phyloP scores from a whole-genome alignment of 345 rosid genomes.

The Eutrema heterophyllum region DNA sequence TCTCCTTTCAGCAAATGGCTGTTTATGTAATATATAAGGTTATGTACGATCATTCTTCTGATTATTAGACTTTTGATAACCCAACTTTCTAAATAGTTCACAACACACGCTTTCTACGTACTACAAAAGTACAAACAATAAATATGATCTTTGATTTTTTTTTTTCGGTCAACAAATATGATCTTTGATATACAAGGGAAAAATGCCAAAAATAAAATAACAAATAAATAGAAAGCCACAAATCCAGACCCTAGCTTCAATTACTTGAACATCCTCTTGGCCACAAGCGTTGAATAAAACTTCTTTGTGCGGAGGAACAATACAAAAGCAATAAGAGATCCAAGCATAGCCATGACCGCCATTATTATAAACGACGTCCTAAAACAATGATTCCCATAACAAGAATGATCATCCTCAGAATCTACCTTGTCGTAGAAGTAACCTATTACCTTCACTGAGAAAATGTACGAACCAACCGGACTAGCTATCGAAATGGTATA shows the following conservation, averaged over 20 bases:
- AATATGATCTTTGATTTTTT: neutral
- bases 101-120: neutral
- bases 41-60: neutral
- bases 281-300: constrained; percentile 53
- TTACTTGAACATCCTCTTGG: constrained; percentile 34
- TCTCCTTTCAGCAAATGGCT: neutral
- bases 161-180: neutral
- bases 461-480: constrained; percentile 81
- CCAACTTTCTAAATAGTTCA: neutral
- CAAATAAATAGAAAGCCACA: neutral
- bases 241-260: neutral
- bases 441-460: constrained; percentile 81
- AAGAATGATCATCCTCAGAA: constrained; percentile 41
- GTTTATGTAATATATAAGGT: too few relatives aligned
- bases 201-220: neutral
- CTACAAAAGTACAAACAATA: neutral
- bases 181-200: neutral
- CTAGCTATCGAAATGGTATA: constrained; percentile 79
- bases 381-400: constrained; percentile 70
- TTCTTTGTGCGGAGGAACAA: constrained; percentile 58
- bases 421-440: constrained; percentile 60
- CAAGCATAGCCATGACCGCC: constrained; percentile 52
- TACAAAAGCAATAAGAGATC: constrained; percentile 47
- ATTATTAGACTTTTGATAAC: neutral
- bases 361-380: constrained; percentile 66